Evolutionary conservation across 805 yeast genomes (phyloP).

Genomic region (Metschnikowia drakensbergensis): DNA sequence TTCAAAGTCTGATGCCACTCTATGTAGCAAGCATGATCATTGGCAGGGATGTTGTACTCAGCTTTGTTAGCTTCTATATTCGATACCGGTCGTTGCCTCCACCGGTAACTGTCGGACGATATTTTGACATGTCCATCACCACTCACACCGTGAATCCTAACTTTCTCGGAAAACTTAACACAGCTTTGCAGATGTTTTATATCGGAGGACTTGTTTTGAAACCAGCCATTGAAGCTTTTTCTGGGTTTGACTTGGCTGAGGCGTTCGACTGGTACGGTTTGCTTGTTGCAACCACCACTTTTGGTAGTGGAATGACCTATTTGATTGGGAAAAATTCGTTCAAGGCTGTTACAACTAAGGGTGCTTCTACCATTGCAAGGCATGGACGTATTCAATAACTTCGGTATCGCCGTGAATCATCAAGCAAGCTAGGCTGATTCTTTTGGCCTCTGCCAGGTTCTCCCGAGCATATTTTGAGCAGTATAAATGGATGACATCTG

Average conservation of each 20-base stretch:
- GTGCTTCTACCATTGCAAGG: conserved; percentile 9
- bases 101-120: conserved; percentile 69
- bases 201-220: conserved; percentile 49
- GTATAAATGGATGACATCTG: conserved; percentile 13
- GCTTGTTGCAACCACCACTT: conserved; percentile 54
- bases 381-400: conserved; percentile 6
- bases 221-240: conserved; percentile 28
- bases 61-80: conserved; percentile 64
- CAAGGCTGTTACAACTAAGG: conserved; percentile 24
- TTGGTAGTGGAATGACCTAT: conserved; percentile 75
- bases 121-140: conserved; percentile 70
- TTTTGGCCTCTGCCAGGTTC: background rate
- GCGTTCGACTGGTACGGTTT: conserved; percentile 25
- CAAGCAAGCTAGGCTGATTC: conserved; percentile 11
- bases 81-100: conserved; percentile 70
- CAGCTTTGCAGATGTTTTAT: conserved; percentile 89
- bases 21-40: conserved; percentile 64
- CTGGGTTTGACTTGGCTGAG: conserved; percentile 10
- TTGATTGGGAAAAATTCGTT: conserved; percentile 68
- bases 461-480: conserved; percentile 8
- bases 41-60: conserved; percentile 78
- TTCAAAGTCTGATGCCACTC: conserved; percentile 63
- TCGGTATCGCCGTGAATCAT: conserved; percentile 11
- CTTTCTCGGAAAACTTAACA: conserved; percentile 78
- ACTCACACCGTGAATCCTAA: conserved; percentile 90